Conservation (phyloP, 2,329 filamentous ascomycete genomes). For the Aspergillus pseudotamarii region DNA sequence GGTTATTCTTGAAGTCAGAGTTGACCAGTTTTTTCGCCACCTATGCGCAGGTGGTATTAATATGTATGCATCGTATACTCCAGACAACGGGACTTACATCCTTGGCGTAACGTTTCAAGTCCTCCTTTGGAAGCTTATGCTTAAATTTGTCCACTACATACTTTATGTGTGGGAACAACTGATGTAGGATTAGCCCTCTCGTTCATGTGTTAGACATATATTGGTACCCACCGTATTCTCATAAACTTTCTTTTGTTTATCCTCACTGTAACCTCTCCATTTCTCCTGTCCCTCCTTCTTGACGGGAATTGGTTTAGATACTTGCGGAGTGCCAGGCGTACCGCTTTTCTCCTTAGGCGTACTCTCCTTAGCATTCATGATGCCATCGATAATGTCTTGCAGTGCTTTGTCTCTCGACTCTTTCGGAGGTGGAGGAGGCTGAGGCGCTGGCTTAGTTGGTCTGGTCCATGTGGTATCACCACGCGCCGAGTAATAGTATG, state of each 20-base stretch:
- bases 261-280: conserved; percentile 57
- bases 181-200: conserved; percentile 18
- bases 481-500: conserved; percentile 82
- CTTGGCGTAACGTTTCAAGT: conserved; percentile 66
- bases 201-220: not conserved
- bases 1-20: conserved; percentile 86
- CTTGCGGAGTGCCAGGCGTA: conserved; percentile 67
- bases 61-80: conserved; percentile 60
- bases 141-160: conserved; percentile 85
- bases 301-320: conserved; percentile 57
- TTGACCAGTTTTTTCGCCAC: conserved; percentile 86
- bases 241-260: conserved; percentile 94
- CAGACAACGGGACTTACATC: conserved; percentile 49
- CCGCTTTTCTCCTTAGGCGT: conserved; percentile 57
- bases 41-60: conserved; percentile 49
- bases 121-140: conserved; percentile 81
- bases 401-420: conserved; percentile 75
- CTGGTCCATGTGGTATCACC: conserved; percentile 81
- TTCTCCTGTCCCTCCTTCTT: conserved; percentile 49
- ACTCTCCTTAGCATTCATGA: conserved; percentile 69
- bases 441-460: conserved; percentile 70
- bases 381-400: conserved; percentile 82
- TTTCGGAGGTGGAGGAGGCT: conserved; percentile 63
- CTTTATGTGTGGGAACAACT: conserved; percentile 85
- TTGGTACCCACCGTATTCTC: conserved; percentile 76